Conservation (phyloP, 1,284 basidiomycete genomes). For the Neotropicomus parvogracilis region DNA sequence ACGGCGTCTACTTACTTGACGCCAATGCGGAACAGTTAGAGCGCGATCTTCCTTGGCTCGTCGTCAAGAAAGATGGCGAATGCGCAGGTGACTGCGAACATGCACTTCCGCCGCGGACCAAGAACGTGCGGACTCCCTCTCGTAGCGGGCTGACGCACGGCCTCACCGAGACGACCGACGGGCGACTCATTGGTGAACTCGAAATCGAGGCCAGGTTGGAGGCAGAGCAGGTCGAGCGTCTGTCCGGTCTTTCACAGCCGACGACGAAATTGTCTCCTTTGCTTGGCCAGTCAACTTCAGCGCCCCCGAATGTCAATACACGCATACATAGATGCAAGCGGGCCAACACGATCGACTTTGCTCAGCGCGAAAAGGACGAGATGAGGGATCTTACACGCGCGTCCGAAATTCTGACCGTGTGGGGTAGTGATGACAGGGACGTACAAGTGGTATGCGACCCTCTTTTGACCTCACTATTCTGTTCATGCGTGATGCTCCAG, state of each 20-base stretch:
- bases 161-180: slow-evolving; percentile 24
- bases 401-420: slow-evolving; percentile 66
- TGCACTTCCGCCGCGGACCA: background rate
- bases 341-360: slow-evolving; percentile 67
- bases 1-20: slow-evolving; percentile 63
- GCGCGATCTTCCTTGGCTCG: slow-evolving; percentile 29
- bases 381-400: slow-evolving; percentile 86
- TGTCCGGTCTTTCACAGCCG: background rate
- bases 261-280: background rate
- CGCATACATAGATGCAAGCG: slow-evolving; percentile 32
- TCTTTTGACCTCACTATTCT: background rate
- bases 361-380: slow-evolving; percentile 80
- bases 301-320: slow-evolving; percentile 6
- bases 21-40: slow-evolving; percentile 35
- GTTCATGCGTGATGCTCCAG: slow-evolving; percentile 13
- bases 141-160: slow-evolving; percentile 13
- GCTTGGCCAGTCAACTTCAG: background rate
- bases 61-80: slow-evolving; percentile 28
- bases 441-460: slow-evolving; percentile 16
- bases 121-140: background rate
- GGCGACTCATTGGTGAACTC: slow-evolving; percentile 20
- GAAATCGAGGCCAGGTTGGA: slow-evolving; percentile 23
- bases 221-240: slow-evolving; percentile 1
- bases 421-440: slow-evolving; percentile 16
- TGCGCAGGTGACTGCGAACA: slow-evolving; percentile 22